Percentiles rank a stretch among this genome's conserved stretches.
These are phyloP conservation scores for Rosellinia necatrix DNA, from an alignment of 2,329 filamentous ascomycete genomes.

Conservation along the genomic window DNA sequence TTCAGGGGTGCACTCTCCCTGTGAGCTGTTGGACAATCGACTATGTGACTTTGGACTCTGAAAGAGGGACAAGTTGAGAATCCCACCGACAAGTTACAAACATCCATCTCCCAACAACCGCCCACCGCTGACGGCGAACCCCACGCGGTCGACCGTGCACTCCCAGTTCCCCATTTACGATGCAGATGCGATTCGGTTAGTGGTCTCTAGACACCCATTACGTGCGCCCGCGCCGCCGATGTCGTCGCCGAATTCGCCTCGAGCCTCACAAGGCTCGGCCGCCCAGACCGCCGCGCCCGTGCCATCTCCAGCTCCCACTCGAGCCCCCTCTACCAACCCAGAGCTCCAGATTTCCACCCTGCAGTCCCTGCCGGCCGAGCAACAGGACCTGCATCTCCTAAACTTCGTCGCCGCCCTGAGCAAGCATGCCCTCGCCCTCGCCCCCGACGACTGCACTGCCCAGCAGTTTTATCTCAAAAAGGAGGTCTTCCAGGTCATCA, in stretches of 20 bases:
- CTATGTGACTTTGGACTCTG: not conserved
- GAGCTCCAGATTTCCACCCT: conserved; percentile 92
- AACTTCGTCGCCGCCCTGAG: conserved; percentile 84
- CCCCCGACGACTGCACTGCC: conserved; percentile 78
- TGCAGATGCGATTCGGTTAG: conserved; percentile 14
- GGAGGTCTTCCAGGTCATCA: conserved; percentile 92
- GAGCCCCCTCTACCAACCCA: conserved; percentile 55
- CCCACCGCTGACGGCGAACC: not conserved
- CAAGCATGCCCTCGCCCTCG: conserved; percentile 76
- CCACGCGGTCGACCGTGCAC: not conserved
- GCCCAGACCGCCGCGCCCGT: conserved; percentile 38
- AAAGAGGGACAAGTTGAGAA: conserved; percentile 1
- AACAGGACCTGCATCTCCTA: conserved; percentile 92
- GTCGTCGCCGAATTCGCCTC: conserved; percentile 40
- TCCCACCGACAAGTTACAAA: conserved; percentile 8
- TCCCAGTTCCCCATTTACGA: not conserved
- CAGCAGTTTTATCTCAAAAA: conserved; percentile 93
- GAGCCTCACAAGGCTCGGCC: conserved; percentile 41
- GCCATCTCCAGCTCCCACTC: conserved; percentile 33
- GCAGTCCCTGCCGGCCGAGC: conserved; percentile 85
- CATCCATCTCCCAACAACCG: not conserved
- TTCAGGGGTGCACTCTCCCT: conserved; percentile 19
- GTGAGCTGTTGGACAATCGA: conserved; percentile 12
- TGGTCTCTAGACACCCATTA: conserved; percentile 5
- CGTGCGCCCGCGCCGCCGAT: conserved; percentile 29